Conservation (phyloP, 805 yeast species). For the Lachancea kluyveri region DNA sequence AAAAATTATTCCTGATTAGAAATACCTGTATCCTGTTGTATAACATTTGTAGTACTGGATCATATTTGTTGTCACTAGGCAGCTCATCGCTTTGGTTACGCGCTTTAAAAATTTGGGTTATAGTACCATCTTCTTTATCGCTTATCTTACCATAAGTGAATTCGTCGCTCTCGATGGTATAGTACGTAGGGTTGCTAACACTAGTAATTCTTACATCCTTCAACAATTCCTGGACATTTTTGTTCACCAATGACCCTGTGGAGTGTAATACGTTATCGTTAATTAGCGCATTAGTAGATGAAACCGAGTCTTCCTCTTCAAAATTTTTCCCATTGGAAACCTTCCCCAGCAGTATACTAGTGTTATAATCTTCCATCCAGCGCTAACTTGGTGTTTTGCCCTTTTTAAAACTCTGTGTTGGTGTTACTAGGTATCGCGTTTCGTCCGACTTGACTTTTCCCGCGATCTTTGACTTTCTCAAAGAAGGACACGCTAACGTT, state of each 20-base stretch:
- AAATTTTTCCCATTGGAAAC: too few species aligned
- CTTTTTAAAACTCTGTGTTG: too few species aligned
- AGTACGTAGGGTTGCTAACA: not conserved
- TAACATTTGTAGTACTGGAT: conserved; percentile 12
- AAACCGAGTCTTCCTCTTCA: too few species aligned
- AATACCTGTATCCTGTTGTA: conserved; percentile 22
- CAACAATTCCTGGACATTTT: conserved; percentile 12
- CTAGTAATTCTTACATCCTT: conserved; percentile 4
- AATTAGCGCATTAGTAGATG: conserved; percentile 15
- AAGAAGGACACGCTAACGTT: too few species aligned
- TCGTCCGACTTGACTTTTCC: too few species aligned
- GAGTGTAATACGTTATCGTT: conserved; percentile 11
- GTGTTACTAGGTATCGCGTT: too few species aligned
- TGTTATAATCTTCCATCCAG: too few species aligned
- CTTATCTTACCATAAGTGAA: not conserved
- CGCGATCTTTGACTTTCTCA: too few species aligned
- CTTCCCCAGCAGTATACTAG: too few species aligned
- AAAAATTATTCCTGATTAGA: conserved; percentile 18
- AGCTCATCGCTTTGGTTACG: not conserved
- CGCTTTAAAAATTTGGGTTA: not conserved
- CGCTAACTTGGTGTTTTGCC: too few species aligned
- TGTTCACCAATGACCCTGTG: conserved; percentile 16
- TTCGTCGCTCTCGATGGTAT: not conserved
- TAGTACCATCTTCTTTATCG: not conserved
- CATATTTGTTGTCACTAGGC: conserved; percentile 1